These are phyloP conservation scores for Poteriospumella lacustris DNA, from an alignment of 108 stramenopile genomes.

Conservation along the genomic window DNA sequence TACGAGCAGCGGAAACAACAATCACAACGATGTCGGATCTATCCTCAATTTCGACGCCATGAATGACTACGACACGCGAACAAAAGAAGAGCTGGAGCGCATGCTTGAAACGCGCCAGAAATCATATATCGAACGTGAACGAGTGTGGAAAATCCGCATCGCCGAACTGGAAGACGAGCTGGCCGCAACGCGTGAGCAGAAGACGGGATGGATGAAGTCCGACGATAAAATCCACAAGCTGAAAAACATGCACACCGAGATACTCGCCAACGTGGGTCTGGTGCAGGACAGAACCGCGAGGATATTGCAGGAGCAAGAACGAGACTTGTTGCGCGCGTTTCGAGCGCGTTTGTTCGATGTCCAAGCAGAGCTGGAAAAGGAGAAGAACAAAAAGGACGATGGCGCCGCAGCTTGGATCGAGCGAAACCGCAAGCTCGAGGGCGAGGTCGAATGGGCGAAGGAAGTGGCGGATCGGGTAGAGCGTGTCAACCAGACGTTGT, in stretches of 20 bases:
- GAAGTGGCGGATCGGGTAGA: slow-evolving; percentile 56
- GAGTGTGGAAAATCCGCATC: slow-evolving; percentile 50
- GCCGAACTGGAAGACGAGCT: slow-evolving; percentile 55
- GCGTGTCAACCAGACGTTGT: slow-evolving; percentile 22
- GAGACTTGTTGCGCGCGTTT: slow-evolving; percentile 57
- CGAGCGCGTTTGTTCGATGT: slow-evolving; percentile 60
- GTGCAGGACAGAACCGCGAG: slow-evolving; percentile 57
- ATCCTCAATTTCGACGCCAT: no score
- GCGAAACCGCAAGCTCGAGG: slow-evolving; percentile 48
- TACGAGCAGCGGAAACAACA: no score
- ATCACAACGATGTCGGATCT: no score
- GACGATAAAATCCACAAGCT: slow-evolving; percentile 33
- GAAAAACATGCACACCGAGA: slow-evolving; percentile 39
- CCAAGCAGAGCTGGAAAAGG: slow-evolving; percentile 60
- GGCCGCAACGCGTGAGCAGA: background rate
- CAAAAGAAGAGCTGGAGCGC: no score
- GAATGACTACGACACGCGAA: no score
- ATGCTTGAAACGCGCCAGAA: slow-evolving; percentile 47
- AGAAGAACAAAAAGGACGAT: slow-evolving; percentile 50
- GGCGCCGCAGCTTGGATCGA: slow-evolving; percentile 58
- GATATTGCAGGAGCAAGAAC: slow-evolving; percentile 61
- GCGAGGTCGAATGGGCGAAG: slow-evolving; percentile 59
- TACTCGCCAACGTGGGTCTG: slow-evolving; percentile 50
- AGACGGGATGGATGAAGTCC: slow-evolving; percentile 31
- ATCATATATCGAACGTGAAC: slow-evolving; percentile 50